Evolutionary conservation across 2,329 filamentous ascomycete genomes (phyloP), one percentile per base, ranked within the genome.

Genomic region (Aspergillus sojae): DNA sequence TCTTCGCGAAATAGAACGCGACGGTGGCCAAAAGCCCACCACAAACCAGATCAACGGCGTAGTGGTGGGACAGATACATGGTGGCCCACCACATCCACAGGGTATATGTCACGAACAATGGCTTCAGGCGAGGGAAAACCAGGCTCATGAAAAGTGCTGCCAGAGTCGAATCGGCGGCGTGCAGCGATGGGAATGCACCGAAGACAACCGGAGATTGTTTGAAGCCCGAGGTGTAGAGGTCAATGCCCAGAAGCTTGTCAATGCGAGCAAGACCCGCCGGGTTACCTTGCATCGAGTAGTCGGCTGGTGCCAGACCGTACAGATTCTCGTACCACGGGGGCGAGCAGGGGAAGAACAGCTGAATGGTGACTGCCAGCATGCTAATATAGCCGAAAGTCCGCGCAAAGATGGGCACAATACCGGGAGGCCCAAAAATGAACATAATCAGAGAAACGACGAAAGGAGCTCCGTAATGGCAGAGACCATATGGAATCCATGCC

Each of bases 31-130:
- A 79, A 57, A 97, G 83, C 75, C 90, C 93, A 70, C 94, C 94
- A 41, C 87, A 92, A 30, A 97, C 92, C 57, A 98, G 84, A 77
- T 98, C 94, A 46, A 98, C 91, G 36, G 94, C 94, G 76, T 98
- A 98, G 81, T 98, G 94, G 80, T 98, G 94, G 73, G 92, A 96
- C 58, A 98, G 87, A 76, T 98, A 97, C 93, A 98, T 97, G 70
- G 94, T 98, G 14, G 94, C 91, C 93, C 94, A 98, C 92, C 93
- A 97, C 72, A 97, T 89, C 94, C 94, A 97, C 75, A 91, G 86
- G 52, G 91, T 91, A 79, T 97, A 98, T 67, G 86, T 84, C 67
- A 94, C 86, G 79, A 96, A 96, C 59, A 95, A 80, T 14, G 90
- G 88, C 69, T 91, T 89, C 69, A 96, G 86, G 65, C 88, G 88